A percentile compares a stretch with the other conserved stretches of the same genome.
Conservation (phyloP, 768 basidiomycete species). For the Suillus brevipes region DNA sequence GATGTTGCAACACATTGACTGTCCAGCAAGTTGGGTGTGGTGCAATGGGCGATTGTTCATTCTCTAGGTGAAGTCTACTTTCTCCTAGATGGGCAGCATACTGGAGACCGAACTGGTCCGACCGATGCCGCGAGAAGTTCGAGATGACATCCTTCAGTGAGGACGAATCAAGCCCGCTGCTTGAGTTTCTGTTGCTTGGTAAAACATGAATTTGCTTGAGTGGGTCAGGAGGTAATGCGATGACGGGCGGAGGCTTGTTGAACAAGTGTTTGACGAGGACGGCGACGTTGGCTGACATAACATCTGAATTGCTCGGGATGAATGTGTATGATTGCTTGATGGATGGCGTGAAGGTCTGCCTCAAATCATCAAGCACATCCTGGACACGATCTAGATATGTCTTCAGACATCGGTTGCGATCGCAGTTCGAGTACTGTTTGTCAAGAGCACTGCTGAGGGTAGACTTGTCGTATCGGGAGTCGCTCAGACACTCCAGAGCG, state of each 20-base stretch:
- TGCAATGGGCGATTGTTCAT: background rate
- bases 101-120: constrained; percentile 6
- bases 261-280: constrained; percentile 3
- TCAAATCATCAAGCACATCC: constrained; percentile 7
- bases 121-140: background rate
- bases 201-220: background rate
- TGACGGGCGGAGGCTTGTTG: background rate
- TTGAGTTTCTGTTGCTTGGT: background rate
- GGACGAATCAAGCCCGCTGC: background rate
- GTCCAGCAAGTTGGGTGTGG: background rate
- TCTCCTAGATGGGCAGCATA: constrained; percentile 15
- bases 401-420: constrained; percentile 15
- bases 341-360: background rate
- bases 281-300: background rate
- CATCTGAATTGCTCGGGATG: background rate
- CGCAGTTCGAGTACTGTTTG: constrained; percentile 15
- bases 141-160: background rate
- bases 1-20: background rate
- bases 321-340: background rate
- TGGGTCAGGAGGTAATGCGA: background rate
- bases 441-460: background rate
- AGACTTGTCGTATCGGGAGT: constrained; percentile 5
- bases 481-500: background rate
- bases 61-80: constrained; percentile 17
- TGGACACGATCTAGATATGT: constrained; percentile 16